Base-by-base conservation (phyloP, 768 basidiomycete species). In the Calocera viscosa region DNA sequence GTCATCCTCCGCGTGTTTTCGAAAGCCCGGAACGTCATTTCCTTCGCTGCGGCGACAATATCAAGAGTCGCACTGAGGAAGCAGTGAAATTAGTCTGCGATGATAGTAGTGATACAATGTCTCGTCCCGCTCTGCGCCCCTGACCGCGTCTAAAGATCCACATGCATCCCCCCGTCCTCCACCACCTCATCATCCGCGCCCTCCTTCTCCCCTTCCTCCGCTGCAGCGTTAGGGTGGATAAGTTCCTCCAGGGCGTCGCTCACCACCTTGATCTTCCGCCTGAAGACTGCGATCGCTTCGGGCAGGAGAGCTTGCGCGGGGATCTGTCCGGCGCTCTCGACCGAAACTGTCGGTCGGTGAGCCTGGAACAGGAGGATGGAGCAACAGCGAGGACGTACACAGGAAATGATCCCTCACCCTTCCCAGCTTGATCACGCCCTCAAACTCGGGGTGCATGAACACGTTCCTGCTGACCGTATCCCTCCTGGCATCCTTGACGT, bases 391-490 rank as follows among this genome's bases (percentile, higher is more conserved):
- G 35, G 40, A 80, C 91, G 72, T 72, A 94, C 95, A 97, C 66
- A 97, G 82, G 77, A 96, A 97, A 77, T 87, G 89, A 79, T 97
- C 94, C 64, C 92, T 81, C 53, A 96, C 86, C 8, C 96, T 83
- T 66, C 86, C 85, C 64, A 99, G 80, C 75, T 90, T 83, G 2
- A 95, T 93, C 63, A 81, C 84, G 43, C 85, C 91, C 39, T 85
- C 82, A 69, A 98, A 96, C 75, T 98, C 94, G 0, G 88, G 86
- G 76, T 97, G 89, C 69, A 95, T 83, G 49, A 96, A 80, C 1
- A 94, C 94, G 77, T 98, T 94, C 49, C 96, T 81, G 70, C 86
- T 91, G 73, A 99, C 90, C 1, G 86, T 89, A 73, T 99, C 96
- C 67, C 86, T 86, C 34, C 94, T 82, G 22, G 81, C 71, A 64